Conservation (phyloP, 768 basidiomycete species). For the Rhodocollybia butyracea region DNA sequence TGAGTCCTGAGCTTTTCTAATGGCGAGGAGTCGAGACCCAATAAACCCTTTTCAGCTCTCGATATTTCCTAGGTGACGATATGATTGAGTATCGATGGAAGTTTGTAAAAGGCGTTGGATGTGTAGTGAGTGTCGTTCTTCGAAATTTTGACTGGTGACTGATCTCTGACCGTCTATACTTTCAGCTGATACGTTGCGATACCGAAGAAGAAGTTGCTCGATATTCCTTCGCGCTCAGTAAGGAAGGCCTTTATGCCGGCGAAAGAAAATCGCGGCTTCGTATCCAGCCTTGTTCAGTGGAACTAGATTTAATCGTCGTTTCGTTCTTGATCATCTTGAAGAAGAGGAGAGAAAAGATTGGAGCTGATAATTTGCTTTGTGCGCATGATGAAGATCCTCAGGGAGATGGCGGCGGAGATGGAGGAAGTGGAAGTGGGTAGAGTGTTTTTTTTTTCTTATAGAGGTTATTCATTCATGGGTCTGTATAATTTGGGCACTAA, state of each 20-base stretch:
- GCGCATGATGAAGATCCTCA: constrained; percentile 35
- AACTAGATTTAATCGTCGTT: constrained; percentile 50
- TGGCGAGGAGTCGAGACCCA: neutral
- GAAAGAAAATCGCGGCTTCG: constrained; percentile 43
- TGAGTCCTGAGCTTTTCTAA: constrained; percentile 20
- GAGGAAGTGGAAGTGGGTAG: constrained; percentile 16
- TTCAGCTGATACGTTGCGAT: constrained; percentile 35
- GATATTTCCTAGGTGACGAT: constrained; percentile 49
- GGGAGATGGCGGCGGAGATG: constrained; percentile 34
- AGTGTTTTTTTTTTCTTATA: neutral
- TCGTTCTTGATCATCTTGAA: constrained; percentile 57
- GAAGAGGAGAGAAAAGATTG: constrained; percentile 40
- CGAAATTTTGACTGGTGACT: neutral
- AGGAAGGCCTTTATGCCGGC: constrained; percentile 45
- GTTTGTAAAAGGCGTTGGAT: constrained; percentile 33
- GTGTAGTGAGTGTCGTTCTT: constrained; percentile 35
- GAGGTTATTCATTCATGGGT: neutral
- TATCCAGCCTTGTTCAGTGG: constrained; percentile 44
- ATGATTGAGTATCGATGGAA: constrained; percentile 52
- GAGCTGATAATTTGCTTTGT: constrained; percentile 24
- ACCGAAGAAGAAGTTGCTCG: constrained; percentile 41
- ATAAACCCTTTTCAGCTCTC: constrained; percentile 28
- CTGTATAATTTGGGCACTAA: too few species aligned
- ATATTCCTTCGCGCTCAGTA: constrained; percentile 28
- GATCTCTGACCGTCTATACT: neutral